Conservation (phyloP, 495 filamentous ascomycete genomes). For the Podospora fimiseda region DNA sequence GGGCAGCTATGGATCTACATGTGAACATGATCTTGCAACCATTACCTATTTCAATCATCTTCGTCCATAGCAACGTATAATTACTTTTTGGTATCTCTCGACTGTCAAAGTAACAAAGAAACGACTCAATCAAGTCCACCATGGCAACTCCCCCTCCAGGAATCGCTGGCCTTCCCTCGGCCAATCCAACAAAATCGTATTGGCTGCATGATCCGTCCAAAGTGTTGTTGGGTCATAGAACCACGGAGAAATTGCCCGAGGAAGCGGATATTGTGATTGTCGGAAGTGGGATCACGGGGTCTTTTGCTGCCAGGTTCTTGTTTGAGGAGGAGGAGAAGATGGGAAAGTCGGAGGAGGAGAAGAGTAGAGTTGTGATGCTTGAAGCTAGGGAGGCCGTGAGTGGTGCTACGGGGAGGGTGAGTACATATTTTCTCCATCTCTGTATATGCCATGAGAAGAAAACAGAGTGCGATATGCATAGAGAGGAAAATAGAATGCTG, state of each 20-base stretch:
- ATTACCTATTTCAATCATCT: too few relatives aligned
- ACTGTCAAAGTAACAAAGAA: too few relatives aligned
- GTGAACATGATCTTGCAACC: too few relatives aligned
- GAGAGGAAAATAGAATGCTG: not conserved
- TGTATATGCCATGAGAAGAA: not conserved
- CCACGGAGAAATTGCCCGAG: slow-evolving; percentile 54
- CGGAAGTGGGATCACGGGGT: slow-evolving; percentile 66
- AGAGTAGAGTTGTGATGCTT: slow-evolving; percentile 57
- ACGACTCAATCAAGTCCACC: too few relatives aligned
- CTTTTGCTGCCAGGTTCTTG: slow-evolving; percentile 59
- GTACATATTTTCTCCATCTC: slow-evolving; percentile 13
- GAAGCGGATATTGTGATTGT: slow-evolving; percentile 63
- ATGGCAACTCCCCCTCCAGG: too few relatives aligned
- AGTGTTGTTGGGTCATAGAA: slow-evolving; percentile 51
- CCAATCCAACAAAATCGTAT: slow-evolving; percentile 59
- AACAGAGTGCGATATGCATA: not conserved
- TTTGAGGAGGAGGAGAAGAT: slow-evolving; percentile 42
- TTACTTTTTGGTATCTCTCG: too few relatives aligned
- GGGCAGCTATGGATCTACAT: too few relatives aligned
- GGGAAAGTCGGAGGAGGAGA: slow-evolving; percentile 24
- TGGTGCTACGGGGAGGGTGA: slow-evolving; percentile 70
- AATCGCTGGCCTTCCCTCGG: slow-evolving; percentile 47
- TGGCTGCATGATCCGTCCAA: slow-evolving; percentile 61
- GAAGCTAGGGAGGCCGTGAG: slow-evolving; percentile 74
- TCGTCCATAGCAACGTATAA: too few relatives aligned